Evolutionary conservation across 306 rosid species (phyloP).

Genomic region (Ormosia semicastrata): DNA sequence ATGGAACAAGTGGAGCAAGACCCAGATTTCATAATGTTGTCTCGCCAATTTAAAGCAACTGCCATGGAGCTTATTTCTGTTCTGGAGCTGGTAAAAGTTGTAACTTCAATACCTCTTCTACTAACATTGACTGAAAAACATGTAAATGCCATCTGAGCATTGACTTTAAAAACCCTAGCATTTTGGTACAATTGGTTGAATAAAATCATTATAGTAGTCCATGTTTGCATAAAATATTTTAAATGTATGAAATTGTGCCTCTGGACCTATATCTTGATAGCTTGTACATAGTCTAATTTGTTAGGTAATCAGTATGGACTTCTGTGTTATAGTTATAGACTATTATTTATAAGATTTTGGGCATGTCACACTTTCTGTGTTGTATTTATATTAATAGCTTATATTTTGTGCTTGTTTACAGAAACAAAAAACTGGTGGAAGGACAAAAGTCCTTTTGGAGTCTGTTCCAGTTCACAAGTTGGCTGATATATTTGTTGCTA

Average conservation of each 20-base stretch:
- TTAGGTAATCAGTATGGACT: not conserved
- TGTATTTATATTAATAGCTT: slow-evolving; percentile 17
- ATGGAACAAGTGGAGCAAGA: slow-evolving; percentile 98
- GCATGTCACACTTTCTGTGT: not conserved
- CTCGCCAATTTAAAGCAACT: slow-evolving; percentile 96
- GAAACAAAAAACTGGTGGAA: slow-evolving; percentile 98
- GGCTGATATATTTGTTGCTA: slow-evolving; percentile 99
- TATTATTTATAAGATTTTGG: slow-evolving; percentile 1
- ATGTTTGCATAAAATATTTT: not conserved
- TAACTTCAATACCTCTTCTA: slow-evolving; percentile 4
- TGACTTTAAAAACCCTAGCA: not conserved
- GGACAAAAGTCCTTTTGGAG: slow-evolving; percentile 94
- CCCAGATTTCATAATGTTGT: slow-evolving; percentile 77
- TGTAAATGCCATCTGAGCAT: slow-evolving; percentile 16
- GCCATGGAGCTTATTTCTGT: slow-evolving; percentile 92
- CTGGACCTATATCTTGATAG: slow-evolving; percentile 9
- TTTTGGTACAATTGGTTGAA: slow-evolving; percentile 11
- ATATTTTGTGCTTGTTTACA: slow-evolving; percentile 40
- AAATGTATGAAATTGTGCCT: not conserved
- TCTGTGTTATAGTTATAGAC: not conserved
- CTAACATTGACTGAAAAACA: slow-evolving; percentile 19
- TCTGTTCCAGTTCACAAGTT: slow-evolving; percentile 95
- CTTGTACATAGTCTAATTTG: not conserved
- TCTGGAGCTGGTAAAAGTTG: slow-evolving; percentile 81
- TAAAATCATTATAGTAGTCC: not conserved